Evolutionary conservation across 192 early-diverging fungal species (phyloP).

Genomic region (Coemansia sp.): DNA sequence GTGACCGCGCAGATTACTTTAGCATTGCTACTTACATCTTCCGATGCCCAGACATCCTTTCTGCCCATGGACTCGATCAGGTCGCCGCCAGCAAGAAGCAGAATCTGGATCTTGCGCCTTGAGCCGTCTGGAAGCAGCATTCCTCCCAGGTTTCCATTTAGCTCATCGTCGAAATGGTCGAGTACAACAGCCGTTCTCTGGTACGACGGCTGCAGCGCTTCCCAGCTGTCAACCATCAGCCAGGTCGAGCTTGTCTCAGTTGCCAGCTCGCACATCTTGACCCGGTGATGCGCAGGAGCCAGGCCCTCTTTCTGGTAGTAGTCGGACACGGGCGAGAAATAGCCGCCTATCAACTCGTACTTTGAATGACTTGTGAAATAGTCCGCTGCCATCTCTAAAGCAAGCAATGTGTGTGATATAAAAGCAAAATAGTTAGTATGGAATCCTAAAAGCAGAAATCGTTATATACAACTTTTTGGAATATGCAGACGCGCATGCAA

Average conservation of each 20-base stretch:
- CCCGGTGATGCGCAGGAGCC: slow-evolving; percentile 81
- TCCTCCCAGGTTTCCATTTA: slow-evolving; percentile 76
- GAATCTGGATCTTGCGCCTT: slow-evolving; percentile 67
- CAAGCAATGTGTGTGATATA: no score
- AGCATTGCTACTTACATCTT: slow-evolving; percentile 60
- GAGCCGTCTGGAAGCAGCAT: slow-evolving; percentile 57
- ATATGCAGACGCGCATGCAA: no score
- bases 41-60: slow-evolving; percentile 82
- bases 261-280: slow-evolving; percentile 90
- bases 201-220: slow-evolving; percentile 75
- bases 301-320: slow-evolving; percentile 92
- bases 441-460: neutral
- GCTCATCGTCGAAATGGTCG: slow-evolving; percentile 90
- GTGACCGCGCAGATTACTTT: neutral
- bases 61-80: slow-evolving; percentile 94
- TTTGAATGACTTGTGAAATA: slow-evolving; percentile 64
- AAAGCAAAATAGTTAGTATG: neutral
- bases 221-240: slow-evolving; percentile 98
- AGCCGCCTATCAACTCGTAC: slow-evolving; percentile 91
- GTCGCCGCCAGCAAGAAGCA: slow-evolving; percentile 95
- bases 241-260: slow-evolving; percentile 80
- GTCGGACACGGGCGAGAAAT: slow-evolving; percentile 96
- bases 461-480: no score
- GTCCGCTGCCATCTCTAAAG: slow-evolving; percentile 88
- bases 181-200: slow-evolving; percentile 85